Base-by-base conservation (phyloP, 768 basidiomycete species). In the Suillus discolor region DNA sequence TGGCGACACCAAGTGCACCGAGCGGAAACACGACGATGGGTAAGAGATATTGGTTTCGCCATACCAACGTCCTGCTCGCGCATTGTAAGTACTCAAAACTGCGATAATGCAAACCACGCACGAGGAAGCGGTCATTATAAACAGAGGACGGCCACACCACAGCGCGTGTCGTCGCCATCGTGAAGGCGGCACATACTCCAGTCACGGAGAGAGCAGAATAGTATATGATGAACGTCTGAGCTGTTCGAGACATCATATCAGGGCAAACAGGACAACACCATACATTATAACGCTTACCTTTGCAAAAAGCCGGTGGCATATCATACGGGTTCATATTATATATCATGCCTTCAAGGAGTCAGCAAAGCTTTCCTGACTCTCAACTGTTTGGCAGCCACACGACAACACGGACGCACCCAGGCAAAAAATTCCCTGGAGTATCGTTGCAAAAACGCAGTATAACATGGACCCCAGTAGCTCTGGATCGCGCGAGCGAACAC, bases 301-400 rank as follows among this genome's bases (percentile, higher is more conserved):
- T 75, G 70, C 89, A 90, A 68, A 91, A 90, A 36, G 71, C 68
- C 42, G 71, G 75, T 11, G 88, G 86, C 88, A 91, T 91, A 23
- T 65, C 71, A 59, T 77, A 78, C 1, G 89, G 87, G 68, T 87
- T 79, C 89, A 91, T 90, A 61, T 76, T 73, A 81, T 86, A 89
- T 16, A 87, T 79, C 75, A 90, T 82, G 13, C 89, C 89, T 90
- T 59, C 28, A 25, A 68, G 23, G 20, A 61, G 15, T 60, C 39
- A 69, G 54, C 38, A 42, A 42, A 60, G 18, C 3, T 4, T 13
- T 12, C 4, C n/a, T 12, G n/a, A 23, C 47, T 23, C 25, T 57
- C 31, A 20, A 34, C 57, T 28, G 9, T 23, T 18, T 18, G 31
- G 31, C 31, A 31, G 31, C 31, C 4, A 16, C 28, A 15, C 6